phyloP scores from a whole-genome alignment of 495 filamentous ascomycete genomes.

The Penicillium silybi region DNA sequence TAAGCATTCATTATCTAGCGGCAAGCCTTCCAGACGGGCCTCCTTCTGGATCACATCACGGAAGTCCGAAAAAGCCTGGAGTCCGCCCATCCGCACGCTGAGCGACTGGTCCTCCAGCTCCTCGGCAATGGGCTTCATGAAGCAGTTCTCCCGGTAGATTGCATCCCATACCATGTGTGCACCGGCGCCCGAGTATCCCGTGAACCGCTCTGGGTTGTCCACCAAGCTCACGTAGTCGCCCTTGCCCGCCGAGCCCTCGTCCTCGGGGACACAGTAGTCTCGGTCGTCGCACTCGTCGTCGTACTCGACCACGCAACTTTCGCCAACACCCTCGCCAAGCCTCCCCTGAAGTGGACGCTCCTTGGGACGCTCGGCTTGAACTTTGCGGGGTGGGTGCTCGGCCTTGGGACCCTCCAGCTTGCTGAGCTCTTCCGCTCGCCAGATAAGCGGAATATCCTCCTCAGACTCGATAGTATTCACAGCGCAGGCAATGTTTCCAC shows the following conservation, averaged over 20 bases:
- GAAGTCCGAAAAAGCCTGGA: slow-evolving; percentile 78
- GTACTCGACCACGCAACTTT: slow-evolving; percentile 95
- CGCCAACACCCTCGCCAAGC: slow-evolving; percentile 81
- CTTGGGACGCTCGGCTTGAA: slow-evolving; percentile 63
- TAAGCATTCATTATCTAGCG: slow-evolving; percentile 84
- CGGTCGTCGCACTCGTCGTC: slow-evolving; percentile 97
- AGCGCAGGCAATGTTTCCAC: slow-evolving; percentile 94
- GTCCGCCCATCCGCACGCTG: slow-evolving; percentile 24
- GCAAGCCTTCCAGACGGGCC: slow-evolving; percentile 59
- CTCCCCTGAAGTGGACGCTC: slow-evolving; percentile 73
- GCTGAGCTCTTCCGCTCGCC: slow-evolving; percentile 87
- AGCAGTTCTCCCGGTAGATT: slow-evolving; percentile 97
- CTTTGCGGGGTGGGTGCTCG: slow-evolving; percentile 72
- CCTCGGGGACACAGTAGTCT: slow-evolving; percentile 95
- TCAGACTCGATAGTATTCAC: slow-evolving; percentile 97
- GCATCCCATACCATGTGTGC: slow-evolving; percentile 91
- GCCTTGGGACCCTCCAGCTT: slow-evolving; percentile 92
- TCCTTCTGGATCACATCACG: slow-evolving; percentile 74
- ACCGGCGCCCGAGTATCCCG: slow-evolving; percentile 81
- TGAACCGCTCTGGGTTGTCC: slow-evolving; percentile 93
- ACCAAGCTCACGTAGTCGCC: slow-evolving; percentile 95
- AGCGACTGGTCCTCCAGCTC: slow-evolving; percentile 33
- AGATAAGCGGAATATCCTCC: slow-evolving; percentile 85
- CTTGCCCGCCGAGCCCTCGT: slow-evolving; percentile 79
- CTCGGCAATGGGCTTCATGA: slow-evolving; percentile 59